phyloP scores from a whole-genome alignment of 1,284 basidiomycete genomes.

The Rhodofomes roseus region DNA sequence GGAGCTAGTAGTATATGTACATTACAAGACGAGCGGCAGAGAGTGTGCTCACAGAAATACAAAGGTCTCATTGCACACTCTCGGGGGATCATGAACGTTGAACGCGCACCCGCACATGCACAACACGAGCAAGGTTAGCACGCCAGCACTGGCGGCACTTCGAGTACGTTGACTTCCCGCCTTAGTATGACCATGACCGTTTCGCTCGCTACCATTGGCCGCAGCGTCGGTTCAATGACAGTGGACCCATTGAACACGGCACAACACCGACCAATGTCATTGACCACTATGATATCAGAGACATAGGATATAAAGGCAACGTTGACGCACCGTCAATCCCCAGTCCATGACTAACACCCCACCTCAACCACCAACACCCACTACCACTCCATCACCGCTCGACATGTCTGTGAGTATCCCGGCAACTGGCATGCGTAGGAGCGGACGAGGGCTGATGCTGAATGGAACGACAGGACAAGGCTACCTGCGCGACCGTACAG shows the following conservation, averaged over 20 bases:
- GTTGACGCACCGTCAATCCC: background rate
- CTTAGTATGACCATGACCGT: too few species aligned
- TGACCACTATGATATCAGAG: background rate
- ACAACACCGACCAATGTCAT: background rate
- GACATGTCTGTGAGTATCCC: background rate
- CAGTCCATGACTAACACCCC: background rate
- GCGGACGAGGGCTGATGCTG: background rate
- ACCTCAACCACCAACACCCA: background rate
- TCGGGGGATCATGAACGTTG: too few species aligned
- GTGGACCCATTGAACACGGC: background rate
- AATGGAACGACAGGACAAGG: background rate
- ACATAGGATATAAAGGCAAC: background rate
- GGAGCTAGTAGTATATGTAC: too few species aligned
- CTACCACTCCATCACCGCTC: background rate
- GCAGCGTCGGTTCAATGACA: background rate
- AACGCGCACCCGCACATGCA: too few species aligned
- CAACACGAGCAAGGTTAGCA: too few species aligned
- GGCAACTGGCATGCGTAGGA: background rate
- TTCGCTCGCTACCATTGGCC: background rate
- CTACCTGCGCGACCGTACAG: background rate
- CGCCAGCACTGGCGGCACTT: too few species aligned
- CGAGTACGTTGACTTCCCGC: too few species aligned
- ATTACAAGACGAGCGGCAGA: too few species aligned
- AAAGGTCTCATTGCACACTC: too few species aligned
- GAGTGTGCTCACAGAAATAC: too few species aligned